Conservation (phyloP, 1,139 yeast species). For the Protomyces gravidus region DNA sequence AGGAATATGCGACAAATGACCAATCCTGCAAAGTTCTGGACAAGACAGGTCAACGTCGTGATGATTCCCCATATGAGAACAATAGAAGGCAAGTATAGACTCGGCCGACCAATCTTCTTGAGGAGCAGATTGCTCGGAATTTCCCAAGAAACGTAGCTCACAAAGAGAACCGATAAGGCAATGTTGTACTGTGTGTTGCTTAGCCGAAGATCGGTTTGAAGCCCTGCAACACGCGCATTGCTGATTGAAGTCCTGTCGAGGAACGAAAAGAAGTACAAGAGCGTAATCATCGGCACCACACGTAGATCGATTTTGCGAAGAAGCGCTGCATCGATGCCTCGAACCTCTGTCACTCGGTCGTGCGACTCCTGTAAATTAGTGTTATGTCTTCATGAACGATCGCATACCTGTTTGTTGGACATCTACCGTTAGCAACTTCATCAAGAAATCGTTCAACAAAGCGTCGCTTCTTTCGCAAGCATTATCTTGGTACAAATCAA, state of each 20-base stretch:
- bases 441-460: not conserved
- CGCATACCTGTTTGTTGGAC: not conserved
- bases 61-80: slow-evolving; percentile 58
- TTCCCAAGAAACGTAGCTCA: slow-evolving; percentile 59
- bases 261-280: slow-evolving; percentile 52
- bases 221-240: slow-evolving; percentile 57
- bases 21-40: slow-evolving; percentile 40
- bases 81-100: slow-evolving; percentile 50
- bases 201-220: slow-evolving; percentile 51
- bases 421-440: not conserved
- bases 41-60: slow-evolving; percentile 47
- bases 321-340: slow-evolving; percentile 38
- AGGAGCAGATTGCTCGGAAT: slow-evolving; percentile 52
- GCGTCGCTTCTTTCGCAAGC: slow-evolving; percentile 2
- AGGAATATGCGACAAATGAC: slow-evolving; percentile 50
- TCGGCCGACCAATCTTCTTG: slow-evolving; percentile 47
- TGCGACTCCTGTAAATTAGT: not conserved
- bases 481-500: not conserved
- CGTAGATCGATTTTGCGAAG: slow-evolving; percentile 51
- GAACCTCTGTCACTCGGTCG: not conserved
- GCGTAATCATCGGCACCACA: slow-evolving; percentile 54
- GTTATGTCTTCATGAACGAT: no score
- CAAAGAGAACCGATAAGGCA: slow-evolving; percentile 54
- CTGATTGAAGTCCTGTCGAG: slow-evolving; percentile 62
- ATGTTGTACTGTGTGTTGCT: slow-evolving; percentile 51